Conservation (phyloP, 352 stramenopile species). For the Phytophthora megakarya region DNA sequence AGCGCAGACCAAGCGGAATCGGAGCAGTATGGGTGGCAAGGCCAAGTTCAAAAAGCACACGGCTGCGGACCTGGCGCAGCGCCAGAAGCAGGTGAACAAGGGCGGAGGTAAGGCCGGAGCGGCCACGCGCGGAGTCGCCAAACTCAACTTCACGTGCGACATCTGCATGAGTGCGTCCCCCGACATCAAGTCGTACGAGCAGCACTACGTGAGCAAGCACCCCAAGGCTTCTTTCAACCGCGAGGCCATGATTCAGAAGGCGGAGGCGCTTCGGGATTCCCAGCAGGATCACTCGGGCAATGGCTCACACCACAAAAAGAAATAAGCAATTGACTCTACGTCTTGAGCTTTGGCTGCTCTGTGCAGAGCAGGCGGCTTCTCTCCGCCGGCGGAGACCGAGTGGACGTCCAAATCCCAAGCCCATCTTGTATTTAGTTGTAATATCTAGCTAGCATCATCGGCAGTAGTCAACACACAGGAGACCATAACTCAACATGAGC, state of each 20-base stretch:
- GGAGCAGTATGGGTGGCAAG: constrained; percentile 62
- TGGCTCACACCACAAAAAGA: constrained; percentile 63
- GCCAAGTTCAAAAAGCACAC: constrained; percentile 84
- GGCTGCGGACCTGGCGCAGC: constrained; percentile 57
- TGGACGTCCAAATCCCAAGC: constrained; percentile 20
- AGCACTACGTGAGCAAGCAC: constrained; percentile 68
- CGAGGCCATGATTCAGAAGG: constrained; percentile 50
- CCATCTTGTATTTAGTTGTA: constrained; percentile 46
- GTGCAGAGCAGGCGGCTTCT: constrained; percentile 7
- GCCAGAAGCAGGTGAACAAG: constrained; percentile 63
- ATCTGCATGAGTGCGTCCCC: constrained; percentile 70
- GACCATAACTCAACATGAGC: constrained; percentile 6
- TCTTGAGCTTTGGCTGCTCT: constrained; percentile 21
- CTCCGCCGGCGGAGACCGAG: constrained; percentile 10
- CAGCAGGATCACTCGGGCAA: constrained; percentile 36
- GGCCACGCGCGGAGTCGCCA: constrained; percentile 41
- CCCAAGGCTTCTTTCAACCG: constrained; percentile 59
- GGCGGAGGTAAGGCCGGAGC: constrained; percentile 55
- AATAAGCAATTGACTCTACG: constrained; percentile 27
- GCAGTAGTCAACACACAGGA: not conserved
- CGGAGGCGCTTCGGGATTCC: constrained; percentile 51
- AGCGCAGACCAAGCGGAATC: not conserved
- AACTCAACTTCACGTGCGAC: constrained; percentile 74
- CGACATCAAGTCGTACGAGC: constrained; percentile 67
- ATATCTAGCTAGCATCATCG: constrained; percentile 35